Evolutionary conservation across 805 yeast genomes (phyloP), one percentile per base, ranked within the genome.

Genomic region (Candida stauntonica): DNA sequence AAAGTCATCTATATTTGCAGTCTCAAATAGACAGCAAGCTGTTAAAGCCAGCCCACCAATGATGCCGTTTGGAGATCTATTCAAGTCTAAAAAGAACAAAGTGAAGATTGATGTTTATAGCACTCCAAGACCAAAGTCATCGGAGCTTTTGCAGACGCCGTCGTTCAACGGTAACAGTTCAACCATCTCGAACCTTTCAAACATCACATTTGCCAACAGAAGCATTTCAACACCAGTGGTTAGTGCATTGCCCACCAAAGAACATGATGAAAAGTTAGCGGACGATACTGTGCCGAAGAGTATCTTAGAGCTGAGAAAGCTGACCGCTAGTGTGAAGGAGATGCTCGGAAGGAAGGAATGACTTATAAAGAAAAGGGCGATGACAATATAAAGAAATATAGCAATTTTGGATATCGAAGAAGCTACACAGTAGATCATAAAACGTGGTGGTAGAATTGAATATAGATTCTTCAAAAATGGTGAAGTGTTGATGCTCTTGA

Each of bases 51-150:
- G 39, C 20, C 35, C 45, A 2, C n/a, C n/a, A n/a, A n/a, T n/a
- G n/a, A 15, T 33, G 21, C 31, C 24, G 5, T 42, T 45, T 18
- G 37, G 35, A 24, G 43, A 45, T 11, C 15, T 42, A 14, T 42
- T 46, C 35, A 36, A 42, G 8, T 28, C 42, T 9, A 33, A 34
- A 20, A 44, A 38, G 27, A 26, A 29, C n/a, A 51, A 47, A 35
- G 1, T 27, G 3, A 52, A 52, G 24, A 33, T 51, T 28, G 48
- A 51, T 8, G 47, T 52, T 17, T 55, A 51, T 31, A 42, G 46
- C 29, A 55, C 60, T 7, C 60, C 60, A 34, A 50, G 55, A 37
- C 57, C 58, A 5, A 55, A 54, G 36, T 55, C 60, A 9, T 51
- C 57, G 18, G 53, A 52, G 6, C n/a, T 54, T 21, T 29, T 51